Conservation (phyloP, 352 stramenopile species). For the Pythium monospermum region DNA sequence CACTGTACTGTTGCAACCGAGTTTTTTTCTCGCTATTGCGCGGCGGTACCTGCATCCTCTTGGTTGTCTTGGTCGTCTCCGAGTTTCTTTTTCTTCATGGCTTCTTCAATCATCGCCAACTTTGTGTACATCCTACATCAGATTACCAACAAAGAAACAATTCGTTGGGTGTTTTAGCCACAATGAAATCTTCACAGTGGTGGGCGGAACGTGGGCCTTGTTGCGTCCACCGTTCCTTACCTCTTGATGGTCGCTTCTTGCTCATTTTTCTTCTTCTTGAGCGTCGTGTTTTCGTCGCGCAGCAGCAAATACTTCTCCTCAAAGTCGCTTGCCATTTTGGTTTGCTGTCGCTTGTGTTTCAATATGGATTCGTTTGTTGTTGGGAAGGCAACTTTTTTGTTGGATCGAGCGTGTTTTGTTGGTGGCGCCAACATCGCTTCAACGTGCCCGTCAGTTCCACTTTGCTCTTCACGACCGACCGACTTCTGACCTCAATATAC, state of each 20-base stretch:
- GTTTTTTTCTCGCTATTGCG: too few relatives aligned
- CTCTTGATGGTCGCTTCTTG: conserved; percentile 87
- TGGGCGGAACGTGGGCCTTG: too few relatives aligned
- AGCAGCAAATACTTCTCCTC: conserved; percentile 84
- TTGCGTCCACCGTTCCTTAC: conserved; percentile 20
- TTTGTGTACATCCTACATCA: conserved; percentile 82
- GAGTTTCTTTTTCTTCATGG: conserved; percentile 69
- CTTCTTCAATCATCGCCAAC: conserved; percentile 83
- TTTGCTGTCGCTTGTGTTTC: not conserved
- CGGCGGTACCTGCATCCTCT: conserved; percentile 34
- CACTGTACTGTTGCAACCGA: too few relatives aligned
- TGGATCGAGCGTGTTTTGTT: conserved; percentile 5
- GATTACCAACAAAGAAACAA: not conserved
- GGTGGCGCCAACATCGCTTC: conserved; percentile 1
- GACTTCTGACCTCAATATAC: not conserved
- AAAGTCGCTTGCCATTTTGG: conserved; percentile 49
- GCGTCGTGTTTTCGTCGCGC: conserved; percentile 77
- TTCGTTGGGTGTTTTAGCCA: not conserved
- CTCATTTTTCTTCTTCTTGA: conserved; percentile 91
- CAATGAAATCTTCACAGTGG: too few relatives aligned
- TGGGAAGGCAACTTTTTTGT: too few relatives aligned
- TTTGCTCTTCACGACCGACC: conserved; percentile 7
- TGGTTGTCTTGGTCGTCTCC: conserved; percentile 52
- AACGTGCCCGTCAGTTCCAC: conserved; percentile 2
- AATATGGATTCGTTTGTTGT: not conserved